These are phyloP conservation scores for Citrus glauca DNA, from an alignment of 345 rosid genomes.

Conservation along the genomic window DNA sequence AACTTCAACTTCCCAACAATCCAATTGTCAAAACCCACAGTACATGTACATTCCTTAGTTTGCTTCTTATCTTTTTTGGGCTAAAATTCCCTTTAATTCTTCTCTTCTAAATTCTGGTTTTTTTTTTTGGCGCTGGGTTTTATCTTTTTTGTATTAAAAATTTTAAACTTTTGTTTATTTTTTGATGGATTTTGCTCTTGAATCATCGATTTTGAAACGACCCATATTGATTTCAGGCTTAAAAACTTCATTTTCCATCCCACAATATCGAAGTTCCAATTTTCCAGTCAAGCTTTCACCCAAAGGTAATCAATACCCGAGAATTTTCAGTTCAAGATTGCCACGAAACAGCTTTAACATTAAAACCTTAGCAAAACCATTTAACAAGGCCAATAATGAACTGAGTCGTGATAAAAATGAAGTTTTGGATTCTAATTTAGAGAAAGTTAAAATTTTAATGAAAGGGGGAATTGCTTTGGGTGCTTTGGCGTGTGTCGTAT, in stretches of 20 bases:
- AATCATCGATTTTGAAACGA: slow-evolving; percentile 44
- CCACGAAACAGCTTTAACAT: slow-evolving; percentile 13
- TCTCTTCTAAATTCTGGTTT: not conserved
- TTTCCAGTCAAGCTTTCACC: slow-evolving; percentile 24
- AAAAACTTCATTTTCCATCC: slow-evolving; percentile 24
- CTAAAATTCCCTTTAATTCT: not conserved
- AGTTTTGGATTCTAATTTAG: slow-evolving; percentile 24
- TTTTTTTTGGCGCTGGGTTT: not conserved
- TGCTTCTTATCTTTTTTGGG: not conserved
- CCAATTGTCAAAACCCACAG: not conserved
- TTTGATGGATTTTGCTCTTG: slow-evolving; percentile 41
- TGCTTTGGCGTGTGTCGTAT: slow-evolving; percentile 57
- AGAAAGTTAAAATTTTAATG: slow-evolving; percentile 35
- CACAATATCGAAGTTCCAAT: slow-evolving; percentile 29
- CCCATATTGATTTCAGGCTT: slow-evolving; percentile 28
- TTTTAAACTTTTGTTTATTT: not conserved
- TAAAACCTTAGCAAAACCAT: slow-evolving; percentile 22
- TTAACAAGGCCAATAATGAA: slow-evolving; percentile 23
- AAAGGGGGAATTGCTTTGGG: slow-evolving; percentile 55
- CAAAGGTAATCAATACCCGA: slow-evolving; percentile 20
- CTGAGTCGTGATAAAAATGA: slow-evolving; percentile 16
- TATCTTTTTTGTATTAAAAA: not conserved
- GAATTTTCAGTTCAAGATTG: slow-evolving; percentile 16
- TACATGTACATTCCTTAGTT: not conserved
- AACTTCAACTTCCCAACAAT: not conserved